These are phyloP conservation scores for Curvularia lunata DNA, from an alignment of 2,329 filamentous ascomycete species.

Conservation along the genomic window DNA sequence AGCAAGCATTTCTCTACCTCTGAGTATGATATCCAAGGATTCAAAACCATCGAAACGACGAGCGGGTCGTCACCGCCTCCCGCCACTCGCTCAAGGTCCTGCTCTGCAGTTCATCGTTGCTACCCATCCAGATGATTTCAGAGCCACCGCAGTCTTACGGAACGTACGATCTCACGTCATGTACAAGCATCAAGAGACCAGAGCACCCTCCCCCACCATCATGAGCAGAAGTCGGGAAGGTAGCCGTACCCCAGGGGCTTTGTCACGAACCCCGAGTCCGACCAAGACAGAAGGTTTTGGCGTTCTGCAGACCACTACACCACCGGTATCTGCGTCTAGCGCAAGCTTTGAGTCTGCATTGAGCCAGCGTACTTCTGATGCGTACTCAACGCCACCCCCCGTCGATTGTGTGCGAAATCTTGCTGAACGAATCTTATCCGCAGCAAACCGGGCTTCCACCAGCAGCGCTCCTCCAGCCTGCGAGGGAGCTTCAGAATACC, in stretches of 20 bases:
- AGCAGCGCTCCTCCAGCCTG: slow-evolving; percentile 32
- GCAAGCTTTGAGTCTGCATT: slow-evolving; percentile 23
- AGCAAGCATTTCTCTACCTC: not conserved
- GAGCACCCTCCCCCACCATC: slow-evolving; percentile 24
- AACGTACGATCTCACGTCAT: slow-evolving; percentile 48
- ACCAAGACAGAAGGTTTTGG: slow-evolving; percentile 23
- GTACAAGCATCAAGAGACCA: slow-evolving; percentile 43
- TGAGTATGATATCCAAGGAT: slow-evolving; percentile 32
- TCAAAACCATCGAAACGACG: slow-evolving; percentile 34
- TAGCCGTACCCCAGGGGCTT: slow-evolving; percentile 15
- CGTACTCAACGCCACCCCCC: slow-evolving; percentile 29
- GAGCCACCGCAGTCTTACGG: slow-evolving; percentile 39
- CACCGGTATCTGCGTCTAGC: slow-evolving; percentile 14
- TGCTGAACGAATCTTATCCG: slow-evolving; percentile 34
- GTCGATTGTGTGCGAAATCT: slow-evolving; percentile 30
- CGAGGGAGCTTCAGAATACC: slow-evolving; percentile 31
- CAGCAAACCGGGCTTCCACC: slow-evolving; percentile 28
- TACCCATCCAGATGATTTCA: slow-evolving; percentile 45
- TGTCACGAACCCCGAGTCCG: slow-evolving; percentile 35
- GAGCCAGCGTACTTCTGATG: slow-evolving; percentile 26
- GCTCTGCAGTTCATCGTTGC: slow-evolving; percentile 44
- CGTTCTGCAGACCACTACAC: slow-evolving; percentile 17
- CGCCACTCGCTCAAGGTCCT: slow-evolving; percentile 43
- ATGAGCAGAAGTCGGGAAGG: slow-evolving; percentile 24
- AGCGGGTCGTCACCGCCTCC: slow-evolving; percentile 37